Percentiles rank a stretch among this genome's conserved stretches.
Evolutionary conservation across 257 asterid species (phyloP).

Genomic region (Solanum rostratum): DNA sequence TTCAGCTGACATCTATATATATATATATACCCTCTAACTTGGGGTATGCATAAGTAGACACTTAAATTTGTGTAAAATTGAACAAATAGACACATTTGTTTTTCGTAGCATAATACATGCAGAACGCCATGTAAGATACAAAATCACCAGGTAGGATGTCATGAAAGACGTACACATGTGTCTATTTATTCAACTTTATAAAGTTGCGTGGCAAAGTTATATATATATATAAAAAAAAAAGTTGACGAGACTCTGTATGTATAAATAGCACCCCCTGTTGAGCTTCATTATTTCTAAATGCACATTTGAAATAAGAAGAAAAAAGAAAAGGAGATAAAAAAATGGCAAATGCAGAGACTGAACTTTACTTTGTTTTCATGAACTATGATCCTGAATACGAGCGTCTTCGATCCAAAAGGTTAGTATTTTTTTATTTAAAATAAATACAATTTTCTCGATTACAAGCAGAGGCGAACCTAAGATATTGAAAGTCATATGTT

Average conservation of each 20-base stretch:
- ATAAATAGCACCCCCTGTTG: not conserved
- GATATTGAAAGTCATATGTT: not conserved
- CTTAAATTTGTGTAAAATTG: too few relatives aligned
- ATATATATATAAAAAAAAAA: too few relatives aligned
- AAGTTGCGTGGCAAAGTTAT: too few relatives aligned
- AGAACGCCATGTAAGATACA: too few relatives aligned
- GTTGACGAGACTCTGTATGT: not conserved
- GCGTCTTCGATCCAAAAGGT: constrained; percentile 68
- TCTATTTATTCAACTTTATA: too few relatives aligned
- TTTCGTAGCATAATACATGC: too few relatives aligned
- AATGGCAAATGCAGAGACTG: constrained; percentile 7
- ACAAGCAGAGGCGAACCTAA: not conserved
- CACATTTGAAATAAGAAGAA: not conserved
- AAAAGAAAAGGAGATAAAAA: not conserved
- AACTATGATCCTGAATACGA: constrained; percentile 77
- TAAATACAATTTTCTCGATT: not conserved
- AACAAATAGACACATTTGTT: too few relatives aligned
- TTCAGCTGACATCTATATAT: too few relatives aligned
- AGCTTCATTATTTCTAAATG: not conserved
- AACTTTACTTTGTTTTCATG: constrained; percentile 78
- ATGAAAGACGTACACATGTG: too few relatives aligned
- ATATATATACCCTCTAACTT: too few relatives aligned
- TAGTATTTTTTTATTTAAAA: not conserved
- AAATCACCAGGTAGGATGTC: too few relatives aligned
- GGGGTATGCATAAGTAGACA: too few relatives aligned